Evolutionary conservation across 805 yeast species (phyloP), one percentile per base, ranked within the genome.

Genomic region (Candida easanensis): DNA sequence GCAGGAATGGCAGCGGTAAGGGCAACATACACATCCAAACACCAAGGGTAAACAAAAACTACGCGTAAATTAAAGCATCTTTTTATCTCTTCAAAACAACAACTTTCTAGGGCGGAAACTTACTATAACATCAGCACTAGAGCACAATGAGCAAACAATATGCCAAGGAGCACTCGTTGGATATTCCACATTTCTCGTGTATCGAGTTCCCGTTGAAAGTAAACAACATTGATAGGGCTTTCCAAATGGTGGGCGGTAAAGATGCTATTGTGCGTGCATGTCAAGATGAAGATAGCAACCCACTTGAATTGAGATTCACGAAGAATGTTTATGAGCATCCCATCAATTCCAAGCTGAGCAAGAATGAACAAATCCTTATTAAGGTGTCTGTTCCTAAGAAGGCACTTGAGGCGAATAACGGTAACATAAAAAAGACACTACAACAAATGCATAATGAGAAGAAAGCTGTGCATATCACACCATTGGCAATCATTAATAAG

Each of bases 191-290:
- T 52, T 79, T 80, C 19, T 72, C 85, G 4, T 76, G 90, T 3
- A 75, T 90, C 15, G 97, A 90, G 57, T 72, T 84, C 46, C 97
- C 97, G 0, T 64, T 88, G 23, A 70, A 73, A 15, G 90, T 90
- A 7, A 70, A 72, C 30, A 73, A 89, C 57, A 65, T 76, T 0
- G 74, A 71, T 16, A 73, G 70, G 38, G 96, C 96, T 0, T 62
- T 89, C 10, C 61, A 63, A 5, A 77, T 84, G 79, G 75, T 85
- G 41, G 93, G 93, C 7, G 93, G 91, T 48, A 62, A 55, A 54
- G 61, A 53, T 40, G 60, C 60, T 31, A 52, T 68, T 17, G 62
- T 59, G 28, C 46, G 62, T 32, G 58, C 70, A 3, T 42, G 53
- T 33, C 57, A 65, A 30, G 61, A 54, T 42, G 62, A 66, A 33